Percentiles rank a stretch among this genome's conserved stretches.
Evolutionary conservation across 768 basidiomycete genomes (phyloP).

Genomic region (Tephrocybe sp.): DNA sequence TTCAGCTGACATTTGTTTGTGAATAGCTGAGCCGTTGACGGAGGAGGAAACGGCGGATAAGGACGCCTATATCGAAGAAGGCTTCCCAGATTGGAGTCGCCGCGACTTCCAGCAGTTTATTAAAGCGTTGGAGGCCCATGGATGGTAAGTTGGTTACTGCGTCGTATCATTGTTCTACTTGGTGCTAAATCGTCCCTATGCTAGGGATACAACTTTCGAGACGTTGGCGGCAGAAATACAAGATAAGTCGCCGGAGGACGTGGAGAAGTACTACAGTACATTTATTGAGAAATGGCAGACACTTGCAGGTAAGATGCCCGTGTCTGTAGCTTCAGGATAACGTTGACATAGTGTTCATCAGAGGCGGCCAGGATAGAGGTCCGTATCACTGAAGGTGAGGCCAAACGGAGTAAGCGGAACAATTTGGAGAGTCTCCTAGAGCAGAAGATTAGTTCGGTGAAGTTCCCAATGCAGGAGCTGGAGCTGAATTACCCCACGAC

Average conservation of each 20-base stretch:
- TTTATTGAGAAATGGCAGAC: slow-evolving; percentile 92
- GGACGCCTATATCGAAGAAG: slow-evolving; percentile 70
- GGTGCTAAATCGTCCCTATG: not conserved
- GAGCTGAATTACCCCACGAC: slow-evolving; percentile 94
- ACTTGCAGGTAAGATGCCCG: slow-evolving; percentile 55
- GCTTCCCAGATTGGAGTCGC: slow-evolving; percentile 90
- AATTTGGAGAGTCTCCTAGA: slow-evolving; percentile 76
- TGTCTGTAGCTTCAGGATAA: not conserved
- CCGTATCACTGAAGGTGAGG: slow-evolving; percentile 88
- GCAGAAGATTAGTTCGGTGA: slow-evolving; percentile 78
- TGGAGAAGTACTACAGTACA: slow-evolving; percentile 73
- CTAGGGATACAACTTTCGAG: slow-evolving; percentile 62
- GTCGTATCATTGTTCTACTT: not conserved
- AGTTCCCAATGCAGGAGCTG: slow-evolving; percentile 95
- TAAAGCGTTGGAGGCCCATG: slow-evolving; percentile 60
- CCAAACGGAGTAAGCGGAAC: slow-evolving; percentile 83
- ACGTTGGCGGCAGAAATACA: slow-evolving; percentile 80
- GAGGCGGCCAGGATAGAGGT: slow-evolving; percentile 79
- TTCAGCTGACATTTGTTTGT: slow-evolving; percentile 1
- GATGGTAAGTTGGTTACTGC: slow-evolving; percentile 73
- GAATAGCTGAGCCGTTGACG: slow-evolving; percentile 79
- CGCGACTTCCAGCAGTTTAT: slow-evolving; percentile 94
- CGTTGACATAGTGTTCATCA: slow-evolving; percentile 20
- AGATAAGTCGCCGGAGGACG: slow-evolving; percentile 77
- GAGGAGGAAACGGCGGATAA: slow-evolving; percentile 85